These are phyloP conservation scores for Eutrema yunnanense DNA, from an alignment of 345 rosid species.

Conservation along the genomic window DNA sequence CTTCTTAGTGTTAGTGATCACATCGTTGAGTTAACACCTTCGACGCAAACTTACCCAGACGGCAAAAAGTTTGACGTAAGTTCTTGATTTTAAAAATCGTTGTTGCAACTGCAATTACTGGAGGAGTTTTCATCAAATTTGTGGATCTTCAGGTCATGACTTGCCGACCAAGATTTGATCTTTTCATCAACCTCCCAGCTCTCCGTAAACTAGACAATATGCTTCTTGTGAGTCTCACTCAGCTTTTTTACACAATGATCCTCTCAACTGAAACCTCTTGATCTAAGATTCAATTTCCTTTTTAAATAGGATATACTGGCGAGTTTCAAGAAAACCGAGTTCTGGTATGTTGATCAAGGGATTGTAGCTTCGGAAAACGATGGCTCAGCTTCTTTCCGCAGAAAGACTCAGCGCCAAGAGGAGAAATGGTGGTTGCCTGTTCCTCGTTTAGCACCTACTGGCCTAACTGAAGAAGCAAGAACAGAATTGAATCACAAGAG, in stretches of 20 bases:
- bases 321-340: slow-evolving; percentile 67
- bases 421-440: slow-evolving; percentile 99
- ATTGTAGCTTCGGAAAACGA: slow-evolving; percentile 68
- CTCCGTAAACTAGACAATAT: slow-evolving; percentile 80
- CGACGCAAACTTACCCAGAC: slow-evolving; percentile 84
- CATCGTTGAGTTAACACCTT: slow-evolving; percentile 85
- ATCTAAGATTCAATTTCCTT: background rate
- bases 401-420: slow-evolving; percentile 73
- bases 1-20: slow-evolving; percentile 79
- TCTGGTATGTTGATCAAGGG: slow-evolving; percentile 98
- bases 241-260: background rate
- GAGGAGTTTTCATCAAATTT: too few species aligned
- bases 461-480: slow-evolving; percentile 73
- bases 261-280: background rate
- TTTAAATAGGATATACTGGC: slow-evolving; percentile 63
- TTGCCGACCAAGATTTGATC: slow-evolving; percentile 84
- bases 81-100: background rate
- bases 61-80: slow-evolving; percentile 87
- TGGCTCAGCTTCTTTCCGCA: slow-evolving; percentile 81
- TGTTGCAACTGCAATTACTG: too few species aligned
- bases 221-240: slow-evolving; percentile 69
- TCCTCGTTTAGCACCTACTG: slow-evolving; percentile 80
- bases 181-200: slow-evolving; percentile 86
- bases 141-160: slow-evolving; percentile 66
- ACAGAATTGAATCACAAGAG: slow-evolving; percentile 68